A percentile compares a stretch with the other conserved stretches of the same genome.
phyloP scores from a whole-genome alignment of 345 rosid genomes.

The Schrenkiella parvula region DNA sequence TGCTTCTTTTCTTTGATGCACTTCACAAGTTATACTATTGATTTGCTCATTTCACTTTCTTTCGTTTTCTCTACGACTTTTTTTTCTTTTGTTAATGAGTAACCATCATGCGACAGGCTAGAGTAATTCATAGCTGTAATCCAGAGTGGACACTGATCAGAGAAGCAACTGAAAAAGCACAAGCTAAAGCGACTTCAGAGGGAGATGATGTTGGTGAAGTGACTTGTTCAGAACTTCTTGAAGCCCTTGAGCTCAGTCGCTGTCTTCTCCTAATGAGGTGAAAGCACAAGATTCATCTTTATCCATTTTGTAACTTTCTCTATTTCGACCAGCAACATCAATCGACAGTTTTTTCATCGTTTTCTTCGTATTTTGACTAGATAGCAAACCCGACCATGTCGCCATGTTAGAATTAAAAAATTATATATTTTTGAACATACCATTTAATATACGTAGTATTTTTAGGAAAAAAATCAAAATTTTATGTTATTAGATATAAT shows the following conservation, averaged over 20 bases:
- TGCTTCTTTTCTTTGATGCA: slow-evolving; percentile 21
- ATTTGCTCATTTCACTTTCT: background rate
- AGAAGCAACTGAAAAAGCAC: slow-evolving; percentile 93
- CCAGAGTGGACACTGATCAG: slow-evolving; percentile 85
- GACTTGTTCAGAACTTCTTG: slow-evolving; percentile 92
- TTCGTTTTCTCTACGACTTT: background rate
- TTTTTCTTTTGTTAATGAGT: slow-evolving; percentile 1
- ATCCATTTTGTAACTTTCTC: background rate
- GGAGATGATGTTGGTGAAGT: slow-evolving; percentile 88
- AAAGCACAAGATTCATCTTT: slow-evolving; percentile 15
- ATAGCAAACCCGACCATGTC: background rate
- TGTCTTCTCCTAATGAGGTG: slow-evolving; percentile 97
- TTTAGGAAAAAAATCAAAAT: background rate
- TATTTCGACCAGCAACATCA: background rate
- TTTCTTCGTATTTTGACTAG: background rate
- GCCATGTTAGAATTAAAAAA: background rate
- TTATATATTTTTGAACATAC: background rate
- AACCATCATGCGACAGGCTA: slow-evolving; percentile 52
- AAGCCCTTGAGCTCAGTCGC: slow-evolving; percentile 97
- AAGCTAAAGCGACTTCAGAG: slow-evolving; percentile 59
- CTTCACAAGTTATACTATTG: background rate
- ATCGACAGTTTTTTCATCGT: background rate
- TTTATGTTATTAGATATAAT: background rate
- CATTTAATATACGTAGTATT: background rate
- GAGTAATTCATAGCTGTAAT: slow-evolving; percentile 85